These are phyloP conservation scores for Talaromyces adpressus DNA, from an alignment of 495 filamentous ascomycete species.

Conservation along the genomic window DNA sequence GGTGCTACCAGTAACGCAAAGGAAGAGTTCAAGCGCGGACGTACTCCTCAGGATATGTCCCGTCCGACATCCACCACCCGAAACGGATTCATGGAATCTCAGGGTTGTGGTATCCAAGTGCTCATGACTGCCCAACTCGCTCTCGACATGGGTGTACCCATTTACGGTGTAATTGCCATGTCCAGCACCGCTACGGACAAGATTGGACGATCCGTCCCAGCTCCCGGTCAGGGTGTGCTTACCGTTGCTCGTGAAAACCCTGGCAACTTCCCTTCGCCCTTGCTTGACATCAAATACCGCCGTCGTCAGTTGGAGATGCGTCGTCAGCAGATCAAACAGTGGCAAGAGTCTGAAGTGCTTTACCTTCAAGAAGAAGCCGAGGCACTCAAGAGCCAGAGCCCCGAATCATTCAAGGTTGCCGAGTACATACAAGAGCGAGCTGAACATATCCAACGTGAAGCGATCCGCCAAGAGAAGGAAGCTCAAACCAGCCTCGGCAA, in stretches of 20 bases:
- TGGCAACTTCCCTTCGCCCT: constrained; percentile 86
- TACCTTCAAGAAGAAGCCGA: constrained; percentile 87
- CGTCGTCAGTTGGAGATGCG: constrained; percentile 89
- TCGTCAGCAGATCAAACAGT: constrained; percentile 84
- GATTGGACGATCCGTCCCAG: constrained; percentile 94
- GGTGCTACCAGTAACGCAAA: constrained; percentile 96
- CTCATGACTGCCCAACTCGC: constrained; percentile 97
- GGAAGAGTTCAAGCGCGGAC: constrained; percentile 90
- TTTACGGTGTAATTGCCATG: constrained; percentile 88
- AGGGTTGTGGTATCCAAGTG: constrained; percentile 95
- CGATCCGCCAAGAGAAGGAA: constrained; percentile 82
- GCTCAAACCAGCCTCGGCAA: constrained; percentile 87
- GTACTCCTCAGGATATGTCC: constrained; percentile 96
- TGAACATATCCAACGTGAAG: constrained; percentile 82
- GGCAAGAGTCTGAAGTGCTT: constrained; percentile 90
- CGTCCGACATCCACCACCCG: constrained; percentile 92
- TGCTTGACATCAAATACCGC: constrained; percentile 95
- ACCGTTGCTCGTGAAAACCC: constrained; percentile 92
- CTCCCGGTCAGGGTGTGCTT: constrained; percentile 92
- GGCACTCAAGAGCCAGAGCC: constrained; percentile 77
- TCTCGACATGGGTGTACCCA: constrained; percentile 96
- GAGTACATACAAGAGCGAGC: constrained; percentile 85
- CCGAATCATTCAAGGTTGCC: constrained; percentile 59
- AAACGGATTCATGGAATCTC: constrained; percentile 99
- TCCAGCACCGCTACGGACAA: constrained; percentile 99